phyloP scores from a whole-genome alignment of 2,329 filamentous ascomycete genomes.

The Fusarium sp. region DNA sequence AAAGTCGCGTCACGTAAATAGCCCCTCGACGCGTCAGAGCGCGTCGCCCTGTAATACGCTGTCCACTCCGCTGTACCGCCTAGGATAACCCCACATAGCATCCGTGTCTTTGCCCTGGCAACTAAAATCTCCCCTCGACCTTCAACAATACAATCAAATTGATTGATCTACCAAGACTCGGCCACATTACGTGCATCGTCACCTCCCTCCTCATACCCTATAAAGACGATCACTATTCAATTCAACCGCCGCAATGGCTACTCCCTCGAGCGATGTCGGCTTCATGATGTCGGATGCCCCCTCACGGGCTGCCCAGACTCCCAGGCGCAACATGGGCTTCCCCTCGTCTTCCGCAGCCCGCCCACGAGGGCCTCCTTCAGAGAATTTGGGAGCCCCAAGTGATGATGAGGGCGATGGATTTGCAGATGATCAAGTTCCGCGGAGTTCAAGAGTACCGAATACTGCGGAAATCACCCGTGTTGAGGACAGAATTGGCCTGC shows the following conservation, averaged over 20 bases:
- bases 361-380: constrained; percentile 70
- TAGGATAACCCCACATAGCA: constrained; percentile 21
- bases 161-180: neutral
- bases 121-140: constrained; percentile 39
- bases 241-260: constrained; percentile 54
- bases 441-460: constrained; percentile 60
- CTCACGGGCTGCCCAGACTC: constrained; percentile 56
- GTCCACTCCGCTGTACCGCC: neutral
- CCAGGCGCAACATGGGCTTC: constrained; percentile 55
- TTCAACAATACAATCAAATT: constrained; percentile 24
- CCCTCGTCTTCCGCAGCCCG: constrained; percentile 65
- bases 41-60: constrained; percentile 37
- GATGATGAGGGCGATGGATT: constrained; percentile 72
- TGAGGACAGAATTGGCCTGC: constrained; percentile 79
- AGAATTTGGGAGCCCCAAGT: constrained; percentile 69
- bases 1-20: constrained; percentile 48
- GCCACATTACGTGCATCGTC: neutral
- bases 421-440: constrained; percentile 72
- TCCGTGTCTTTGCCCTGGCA: constrained; percentile 36
- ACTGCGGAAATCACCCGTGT: constrained; percentile 72
- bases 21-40: constrained; percentile 48
- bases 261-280: constrained; percentile 65
- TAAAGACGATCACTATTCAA: neutral
- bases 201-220: neutral
- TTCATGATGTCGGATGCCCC: constrained; percentile 68